Percentiles rank a stretch among this genome's conserved stretches.
phyloP scores from a whole-genome alignment of 2,329 filamentous ascomycete genomes.

The Cercospora berteroae region DNA sequence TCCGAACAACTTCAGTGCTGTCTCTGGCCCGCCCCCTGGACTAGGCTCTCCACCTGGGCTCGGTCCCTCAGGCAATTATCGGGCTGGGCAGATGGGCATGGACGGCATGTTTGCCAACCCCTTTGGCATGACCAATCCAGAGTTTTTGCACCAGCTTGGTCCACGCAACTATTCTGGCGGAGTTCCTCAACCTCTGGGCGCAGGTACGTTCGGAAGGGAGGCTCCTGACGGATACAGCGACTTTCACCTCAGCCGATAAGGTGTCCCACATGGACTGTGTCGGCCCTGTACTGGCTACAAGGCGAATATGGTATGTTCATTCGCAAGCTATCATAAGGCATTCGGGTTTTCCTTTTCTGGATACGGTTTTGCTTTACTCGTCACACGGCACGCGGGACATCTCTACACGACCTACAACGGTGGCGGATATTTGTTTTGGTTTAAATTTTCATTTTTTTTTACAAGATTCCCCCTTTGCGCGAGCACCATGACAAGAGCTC shows the following conservation, averaged over 20 bases:
- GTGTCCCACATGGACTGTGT: neutral
- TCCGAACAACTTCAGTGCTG: conserved; percentile 62
- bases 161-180: conserved; percentile 31
- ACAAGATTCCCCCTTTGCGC: conserved; percentile 28
- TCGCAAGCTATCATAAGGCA: neutral
- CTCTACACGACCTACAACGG: conserved; percentile 11
- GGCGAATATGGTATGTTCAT: neutral
- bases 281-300: neutral
- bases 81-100: conserved; percentile 23
- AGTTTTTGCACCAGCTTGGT: conserved; percentile 28
- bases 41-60: conserved; percentile 65
- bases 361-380: neutral
- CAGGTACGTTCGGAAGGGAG: conserved; percentile 29
- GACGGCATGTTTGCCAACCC: conserved; percentile 35
- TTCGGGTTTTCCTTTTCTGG: neutral
- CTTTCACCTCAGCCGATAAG: conserved; percentile 13
- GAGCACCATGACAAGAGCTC: conserved; percentile 18
- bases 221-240: conserved; percentile 18
- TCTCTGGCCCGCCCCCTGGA: conserved; percentile 71
- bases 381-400: conserved; percentile 15
- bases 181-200: conserved; percentile 31
- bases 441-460: conserved; percentile 19
- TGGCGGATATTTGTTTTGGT: conserved; percentile 20
- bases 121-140: conserved; percentile 25
- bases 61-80: conserved; percentile 19